Base-by-base conservation (phyloP, 805 yeast genomes). In the Ogataea henricii region DNA sequence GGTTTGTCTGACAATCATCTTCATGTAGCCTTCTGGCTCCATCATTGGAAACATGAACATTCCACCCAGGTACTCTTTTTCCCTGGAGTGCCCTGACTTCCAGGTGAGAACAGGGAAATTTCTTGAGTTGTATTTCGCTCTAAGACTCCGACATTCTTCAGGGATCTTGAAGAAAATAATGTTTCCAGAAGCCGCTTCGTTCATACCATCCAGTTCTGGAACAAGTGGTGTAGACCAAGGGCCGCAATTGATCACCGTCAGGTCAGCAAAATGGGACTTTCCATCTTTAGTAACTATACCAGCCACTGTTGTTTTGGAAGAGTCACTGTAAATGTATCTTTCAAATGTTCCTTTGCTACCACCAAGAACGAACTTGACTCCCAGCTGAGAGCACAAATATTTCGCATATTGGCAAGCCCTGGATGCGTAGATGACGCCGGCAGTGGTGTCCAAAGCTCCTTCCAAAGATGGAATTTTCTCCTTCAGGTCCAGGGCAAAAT, bases 181-280 rank as follows among this genome's bases (percentile, higher is more conserved):
- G 51, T 69, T 70, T 13, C 73, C 75, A 6, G 64, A 59, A 13
- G 68, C 60, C 0, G 68, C 75, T 49, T 69, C 72, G 49, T 63
- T 64, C 32, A 68, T 57, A 9, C 72, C 71, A 40, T 63, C 66
- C 6, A 71, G 64, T 43, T 63, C 68, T 13, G 72, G 71, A 25
- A 65, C 56, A 5, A 66, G 46, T 13, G 49, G 43, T 4, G 63
- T 56, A 3, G 65, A 54, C 69, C 70, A 66, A 13, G 68, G 64
- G 9, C 71, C 71, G 43, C 63, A 56, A 22, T 55, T 55, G n/a
- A 65, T 47, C 14, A 66, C 62, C 1, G 55, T 58, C 25, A 63
- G 47, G 20, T 58, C 63, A 9, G 67, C 58, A 29, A 18, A 22
- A 45, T 65, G 67, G 0, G 16, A 23, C 7, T 48, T 52, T 1